Evolutionary conservation across 192 early-diverging fungal genomes (phyloP).

Genomic region (Backusella liffmaniae): DNA sequence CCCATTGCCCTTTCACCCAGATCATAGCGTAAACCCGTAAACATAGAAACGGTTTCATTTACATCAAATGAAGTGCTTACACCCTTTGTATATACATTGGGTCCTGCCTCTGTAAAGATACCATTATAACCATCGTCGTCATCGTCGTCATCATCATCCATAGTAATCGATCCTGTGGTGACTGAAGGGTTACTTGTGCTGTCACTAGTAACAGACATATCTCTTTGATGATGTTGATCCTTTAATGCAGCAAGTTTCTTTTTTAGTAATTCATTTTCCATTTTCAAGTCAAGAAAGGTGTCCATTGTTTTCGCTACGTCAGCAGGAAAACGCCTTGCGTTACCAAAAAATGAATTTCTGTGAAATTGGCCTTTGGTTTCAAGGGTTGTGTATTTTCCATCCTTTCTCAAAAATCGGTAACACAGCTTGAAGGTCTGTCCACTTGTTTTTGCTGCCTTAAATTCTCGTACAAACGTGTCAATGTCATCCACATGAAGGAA

Average conservation of each 20-base stretch:
- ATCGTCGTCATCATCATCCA: neutral
- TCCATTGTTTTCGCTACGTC: constrained; percentile 23
- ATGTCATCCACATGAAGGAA: constrained; percentile 37
- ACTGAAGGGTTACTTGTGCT: neutral
- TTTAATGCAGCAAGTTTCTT: constrained; percentile 11
- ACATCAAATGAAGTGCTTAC: constrained; percentile 18
- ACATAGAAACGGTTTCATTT: constrained; percentile 20
- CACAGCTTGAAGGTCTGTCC: constrained; percentile 23
- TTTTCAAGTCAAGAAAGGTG: constrained; percentile 34
- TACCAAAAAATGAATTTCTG: constrained; percentile 32
- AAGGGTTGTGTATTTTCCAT: constrained; percentile 23
- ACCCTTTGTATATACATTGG: constrained; percentile 28
- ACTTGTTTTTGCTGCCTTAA: neutral
- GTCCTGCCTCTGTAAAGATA: neutral
- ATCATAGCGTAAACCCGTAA: constrained; percentile 32
- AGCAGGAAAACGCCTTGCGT: constrained; percentile 20
- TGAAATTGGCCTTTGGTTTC: constrained; percentile 31
- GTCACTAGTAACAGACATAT: neutral
- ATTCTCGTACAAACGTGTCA: constrained; percentile 33
- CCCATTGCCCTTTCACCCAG: constrained; percentile 23
- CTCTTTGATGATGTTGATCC: neutral
- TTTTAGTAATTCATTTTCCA: constrained; percentile 37
- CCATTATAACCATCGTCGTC: neutral
- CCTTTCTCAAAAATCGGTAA: constrained; percentile 30
- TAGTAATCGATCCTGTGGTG: neutral